Evolutionary conservation across 164 flowering plant species (phyloP).

Genomic region (Sextonia rubra): DNA sequence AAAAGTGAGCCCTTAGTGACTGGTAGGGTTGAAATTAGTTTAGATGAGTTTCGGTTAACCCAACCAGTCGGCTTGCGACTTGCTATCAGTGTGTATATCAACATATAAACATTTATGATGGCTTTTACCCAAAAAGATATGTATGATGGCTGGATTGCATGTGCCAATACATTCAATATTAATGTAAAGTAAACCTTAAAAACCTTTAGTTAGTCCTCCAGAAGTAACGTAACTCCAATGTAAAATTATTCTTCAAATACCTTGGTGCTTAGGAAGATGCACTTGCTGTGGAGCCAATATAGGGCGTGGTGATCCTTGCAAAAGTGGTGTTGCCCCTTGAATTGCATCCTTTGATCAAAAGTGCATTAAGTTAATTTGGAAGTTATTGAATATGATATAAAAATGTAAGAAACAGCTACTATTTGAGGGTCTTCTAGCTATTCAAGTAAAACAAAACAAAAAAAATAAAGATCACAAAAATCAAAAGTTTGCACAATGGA

Average conservation of each 20-base stretch:
- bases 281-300: slow-evolving; percentile 33
- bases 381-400: neutral
- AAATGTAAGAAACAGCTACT: neutral
- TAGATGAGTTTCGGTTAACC: no score
- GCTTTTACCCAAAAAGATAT: no score
- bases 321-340: slow-evolving; percentile 40
- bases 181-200: no score
- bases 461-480: neutral
- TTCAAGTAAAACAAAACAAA: neutral
- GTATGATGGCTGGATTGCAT: no score
- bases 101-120: no score
- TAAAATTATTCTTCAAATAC: slow-evolving; percentile 23
- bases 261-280: slow-evolving; percentile 68
- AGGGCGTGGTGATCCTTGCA: slow-evolving; percentile 44
- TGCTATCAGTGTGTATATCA: no score
- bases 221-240: neutral
- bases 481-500: neutral
- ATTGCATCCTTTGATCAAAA: slow-evolving; percentile 40
- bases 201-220: neutral
- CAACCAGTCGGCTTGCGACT: no score
- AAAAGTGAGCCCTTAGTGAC: no score
- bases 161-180: no score
- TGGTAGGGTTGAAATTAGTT: no score
- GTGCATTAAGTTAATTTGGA: neutral
- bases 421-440: neutral